Conservation (phyloP, 2,329 filamentous ascomycete species). For the Trichophyton benhamiae region DNA sequence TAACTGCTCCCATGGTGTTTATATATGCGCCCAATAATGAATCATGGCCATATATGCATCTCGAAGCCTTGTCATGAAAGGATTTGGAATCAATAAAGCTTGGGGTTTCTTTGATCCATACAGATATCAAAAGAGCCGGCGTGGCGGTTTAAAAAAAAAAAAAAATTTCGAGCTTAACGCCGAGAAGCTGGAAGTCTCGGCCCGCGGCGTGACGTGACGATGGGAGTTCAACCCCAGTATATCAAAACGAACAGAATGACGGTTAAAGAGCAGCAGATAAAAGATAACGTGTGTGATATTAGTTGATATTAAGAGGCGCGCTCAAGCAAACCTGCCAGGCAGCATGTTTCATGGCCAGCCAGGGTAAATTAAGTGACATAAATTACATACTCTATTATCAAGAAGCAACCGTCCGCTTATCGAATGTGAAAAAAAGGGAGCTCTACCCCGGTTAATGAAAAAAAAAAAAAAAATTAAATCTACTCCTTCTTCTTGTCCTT, state of each 20-base stretch:
- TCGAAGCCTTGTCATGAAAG: background rate
- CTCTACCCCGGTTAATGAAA: no score
- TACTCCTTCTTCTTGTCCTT: constrained; percentile 5
- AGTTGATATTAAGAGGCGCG: background rate
- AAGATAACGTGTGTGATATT: background rate
- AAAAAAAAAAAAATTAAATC: no score
- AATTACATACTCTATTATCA: background rate
- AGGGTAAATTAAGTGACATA: background rate
- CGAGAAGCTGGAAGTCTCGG: background rate
- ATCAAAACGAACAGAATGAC: background rate
- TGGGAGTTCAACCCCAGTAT: background rate
- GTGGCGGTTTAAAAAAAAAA: background rate
- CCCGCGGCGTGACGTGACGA: background rate
- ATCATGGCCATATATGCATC: background rate
- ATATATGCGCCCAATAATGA: background rate
- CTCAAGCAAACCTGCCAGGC: background rate
- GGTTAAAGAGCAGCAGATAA: background rate
- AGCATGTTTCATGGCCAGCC: background rate
- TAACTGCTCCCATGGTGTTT: background rate
- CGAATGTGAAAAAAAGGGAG: background rate
- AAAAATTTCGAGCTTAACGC: background rate
- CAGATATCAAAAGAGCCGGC: background rate
- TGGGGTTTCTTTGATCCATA: background rate
- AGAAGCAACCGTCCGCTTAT: background rate
- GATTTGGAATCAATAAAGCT: background rate